Evolutionary conservation across 805 yeast species (phyloP).

Genomic region (Scheffersomyces amazonensis): DNA sequence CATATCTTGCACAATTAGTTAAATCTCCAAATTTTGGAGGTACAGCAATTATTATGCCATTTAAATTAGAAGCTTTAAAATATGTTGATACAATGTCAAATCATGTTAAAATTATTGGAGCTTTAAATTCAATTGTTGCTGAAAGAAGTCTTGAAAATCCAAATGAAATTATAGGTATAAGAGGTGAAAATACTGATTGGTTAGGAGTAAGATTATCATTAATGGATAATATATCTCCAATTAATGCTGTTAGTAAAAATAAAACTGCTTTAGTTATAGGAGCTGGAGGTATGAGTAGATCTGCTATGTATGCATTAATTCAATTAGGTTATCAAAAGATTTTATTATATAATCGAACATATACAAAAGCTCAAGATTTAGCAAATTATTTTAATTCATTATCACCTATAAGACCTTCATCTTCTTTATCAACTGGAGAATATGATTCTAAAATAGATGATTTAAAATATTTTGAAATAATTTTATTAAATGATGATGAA

Average conservation of each 20-base stretch:
- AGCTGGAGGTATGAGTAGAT: conserved; percentile 14
- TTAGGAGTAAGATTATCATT: conserved; percentile 9
- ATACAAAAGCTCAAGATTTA: conserved; percentile 5
- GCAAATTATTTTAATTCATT: conserved; percentile 7
- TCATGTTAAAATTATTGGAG: conserved; percentile 13
- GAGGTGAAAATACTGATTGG: conserved; percentile 19
- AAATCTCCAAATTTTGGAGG: conserved; percentile 14
- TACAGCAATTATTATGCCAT: conserved; percentile 12
- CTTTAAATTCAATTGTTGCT: conserved; percentile 10
- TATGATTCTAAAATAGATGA: conserved; percentile 1
- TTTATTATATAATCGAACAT: conserved; percentile 9
- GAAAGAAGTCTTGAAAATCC: conserved; percentile 8
- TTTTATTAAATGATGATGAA: conserved; percentile 1
- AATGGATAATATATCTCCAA: conserved; percentile 10
- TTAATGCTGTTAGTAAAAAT: conserved; percentile 11
- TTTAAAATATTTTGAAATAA: conserved; percentile 3
- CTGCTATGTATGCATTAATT: conserved; percentile 14
- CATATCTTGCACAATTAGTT: conserved; percentile 4
- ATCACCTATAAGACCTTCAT: conserved; percentile 5
- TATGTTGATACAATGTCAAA: conserved; percentile 10
- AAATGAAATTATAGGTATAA: conserved; percentile 5
- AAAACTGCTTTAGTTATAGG: conserved; percentile 14
- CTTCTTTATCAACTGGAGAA: conserved; percentile 1
- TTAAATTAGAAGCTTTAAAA: conserved; percentile 8
- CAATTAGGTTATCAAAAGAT: conserved; percentile 11